Percentiles rank a stretch among this genome's conserved stretches.
phyloP scores from a whole-genome alignment of 129 eudicot species.

The Ambrosia trifida region DNA sequence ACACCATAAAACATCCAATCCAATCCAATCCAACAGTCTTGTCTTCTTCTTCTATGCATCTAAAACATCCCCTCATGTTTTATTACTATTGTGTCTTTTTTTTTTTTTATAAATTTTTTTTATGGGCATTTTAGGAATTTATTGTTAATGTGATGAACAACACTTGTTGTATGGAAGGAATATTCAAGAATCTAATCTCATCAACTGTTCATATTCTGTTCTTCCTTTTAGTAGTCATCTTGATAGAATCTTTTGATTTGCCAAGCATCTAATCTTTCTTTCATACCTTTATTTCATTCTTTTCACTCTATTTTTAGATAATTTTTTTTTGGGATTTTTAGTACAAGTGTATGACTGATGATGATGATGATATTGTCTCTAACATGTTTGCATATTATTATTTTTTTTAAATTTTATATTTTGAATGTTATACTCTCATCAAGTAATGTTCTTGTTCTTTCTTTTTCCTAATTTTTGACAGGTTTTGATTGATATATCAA shows the following conservation, averaged over 20 bases:
- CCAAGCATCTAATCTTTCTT: neutral
- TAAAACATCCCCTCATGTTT: no score
- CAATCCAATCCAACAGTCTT: no score
- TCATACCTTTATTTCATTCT: neutral
- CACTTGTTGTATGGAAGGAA: neutral
- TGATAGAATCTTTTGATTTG: neutral
- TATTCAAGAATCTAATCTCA: conserved; percentile 1
- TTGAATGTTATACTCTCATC: neutral
- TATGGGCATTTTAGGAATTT: no score
- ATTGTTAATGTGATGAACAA: no score
- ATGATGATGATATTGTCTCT: neutral
- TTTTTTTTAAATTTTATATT: neutral
- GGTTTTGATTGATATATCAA: neutral
- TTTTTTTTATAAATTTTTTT: no score
- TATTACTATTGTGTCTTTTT: no score
- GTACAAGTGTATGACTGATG: neutral
- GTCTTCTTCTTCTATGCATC: no score
- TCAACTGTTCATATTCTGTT: neutral
- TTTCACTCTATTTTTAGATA: neutral
- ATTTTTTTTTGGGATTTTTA: neutral
- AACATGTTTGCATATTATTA: neutral
- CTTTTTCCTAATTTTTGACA: neutral
- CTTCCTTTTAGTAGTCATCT: neutral
- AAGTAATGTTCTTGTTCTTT: neutral
- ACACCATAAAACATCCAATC: no score